Base-by-base conservation (phyloP, 768 basidiomycete genomes). In the Strobilomyces dryophilus region DNA sequence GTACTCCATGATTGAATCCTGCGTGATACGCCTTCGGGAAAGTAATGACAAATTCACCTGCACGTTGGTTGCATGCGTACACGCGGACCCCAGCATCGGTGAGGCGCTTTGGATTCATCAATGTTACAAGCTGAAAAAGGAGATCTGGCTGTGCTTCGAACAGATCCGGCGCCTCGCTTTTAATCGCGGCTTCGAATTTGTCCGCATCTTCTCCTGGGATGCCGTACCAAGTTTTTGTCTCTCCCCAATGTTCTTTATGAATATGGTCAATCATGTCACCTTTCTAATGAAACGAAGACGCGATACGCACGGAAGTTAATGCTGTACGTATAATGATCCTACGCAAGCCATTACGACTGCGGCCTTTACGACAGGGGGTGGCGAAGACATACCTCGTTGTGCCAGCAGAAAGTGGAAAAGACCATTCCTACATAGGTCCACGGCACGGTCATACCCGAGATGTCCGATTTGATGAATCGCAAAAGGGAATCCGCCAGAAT, bases 371-470 rank as follows among this genome's bases (percentile, higher is more conserved):
- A 56, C 51, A 62, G 49, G 54, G 41, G 47, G 53, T 21, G 57
- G 56, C 43, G 59, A 42, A 41, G 56, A 63, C 75, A 51, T 61
- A 89, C 90, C 82, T 93, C 95, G 65, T 99, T 99, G 73, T 99
- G 97, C 97, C 97, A 99, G 68, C 95, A 98, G 71, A 99, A 99
- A 3, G 97, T 95, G 14, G 95, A 95, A 69, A 99, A 99, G 17
- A 93, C 79, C 95, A 98, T 98, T 44, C 97, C 97, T 56, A 98
- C 92, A 69, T 99, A 99, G 35, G 92, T 97, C 95, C 94, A 98
- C 11, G 95, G 95, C 10, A 98, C 92, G 2, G 95, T 98, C 95
- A 99, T 99, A 14, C 97, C 97, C 49, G 95, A 98, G 51, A 99
- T 97, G 69, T 98, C 95, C 5, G 93, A 95, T 72, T 98, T 97